A percentile compares a stretch with the other conserved stretches of the same genome.
These are phyloP conservation scores for Phytophthora litchii DNA, from an alignment of 352 stramenopile species.

Conservation along the genomic window DNA sequence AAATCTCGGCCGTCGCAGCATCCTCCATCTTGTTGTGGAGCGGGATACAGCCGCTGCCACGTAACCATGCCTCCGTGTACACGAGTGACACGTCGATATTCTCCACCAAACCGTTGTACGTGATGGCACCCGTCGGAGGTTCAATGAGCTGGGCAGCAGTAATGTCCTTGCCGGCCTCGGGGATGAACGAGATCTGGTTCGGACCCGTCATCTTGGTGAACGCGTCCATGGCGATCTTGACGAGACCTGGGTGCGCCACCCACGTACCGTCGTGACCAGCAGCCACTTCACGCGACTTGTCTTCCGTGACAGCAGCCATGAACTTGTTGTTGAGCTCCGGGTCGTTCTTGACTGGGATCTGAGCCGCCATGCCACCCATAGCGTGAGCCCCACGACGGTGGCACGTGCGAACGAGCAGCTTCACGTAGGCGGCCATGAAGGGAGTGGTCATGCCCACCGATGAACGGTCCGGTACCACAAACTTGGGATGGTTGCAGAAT, in stretches of 20 bases:
- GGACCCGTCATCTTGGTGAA: slow-evolving; percentile 94
- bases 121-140: slow-evolving; percentile 76
- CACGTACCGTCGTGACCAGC: slow-evolving; percentile 96
- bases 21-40: slow-evolving; percentile 97
- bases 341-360: slow-evolving; percentile 96
- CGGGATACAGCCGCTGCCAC: slow-evolving; percentile 93
- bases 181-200: slow-evolving; percentile 91
- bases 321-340: slow-evolving; percentile 87
- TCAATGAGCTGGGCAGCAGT: slow-evolving; percentile 71
- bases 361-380: slow-evolving; percentile 97
- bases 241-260: slow-evolving; percentile 95
- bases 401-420: slow-evolving; percentile 94
- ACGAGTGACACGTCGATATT: slow-evolving; percentile 94
- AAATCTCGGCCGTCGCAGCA: slow-evolving; percentile 95
- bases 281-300: slow-evolving; percentile 91
- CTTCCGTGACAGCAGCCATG: slow-evolving; percentile 88
- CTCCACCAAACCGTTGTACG: slow-evolving; percentile 82
- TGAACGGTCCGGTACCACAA: slow-evolving; percentile 92
- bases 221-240: slow-evolving; percentile 91
- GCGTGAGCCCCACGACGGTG: slow-evolving; percentile 95
- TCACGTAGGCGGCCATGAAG: slow-evolving; percentile 95
- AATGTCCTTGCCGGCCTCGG: slow-evolving; percentile 59
- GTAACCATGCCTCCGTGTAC: slow-evolving; percentile 95
- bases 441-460: slow-evolving; percentile 94
- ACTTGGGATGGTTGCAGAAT: slow-evolving; percentile 91